Evolutionary conservation across 2,329 filamentous ascomycete species (phyloP), one percentile per base, ranked within the genome.

Genomic region (Dichotomopilus funicola): DNA sequence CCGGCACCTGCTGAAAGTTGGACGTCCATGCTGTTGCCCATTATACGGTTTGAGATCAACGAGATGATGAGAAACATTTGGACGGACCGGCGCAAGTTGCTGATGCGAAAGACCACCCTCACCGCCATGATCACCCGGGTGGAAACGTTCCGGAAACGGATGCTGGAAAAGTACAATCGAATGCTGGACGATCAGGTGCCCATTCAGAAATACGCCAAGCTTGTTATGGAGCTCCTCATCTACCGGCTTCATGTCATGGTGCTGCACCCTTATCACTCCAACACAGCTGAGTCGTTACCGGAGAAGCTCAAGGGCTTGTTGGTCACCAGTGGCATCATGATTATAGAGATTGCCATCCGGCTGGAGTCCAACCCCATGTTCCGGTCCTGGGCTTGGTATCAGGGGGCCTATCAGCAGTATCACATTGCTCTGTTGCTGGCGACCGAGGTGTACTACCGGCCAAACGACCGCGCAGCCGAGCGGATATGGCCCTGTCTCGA

Each of bases 401-500:
- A 73, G 10, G 85, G 86, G 4, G 85, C 87, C 5, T 80, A 87
- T 60, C 84, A 88, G 59, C 87, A 89, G 66, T 89, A 85, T 67
- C 87, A 90, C 64, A 78, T 80, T 4, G 85, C 86, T 0, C 75
- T 91, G 36, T 74, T 91, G 1, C 73, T 91, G 27, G 75, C 88
- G 6, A 79, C 82, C 27, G 86, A 91, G 65, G 71, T 89, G 4
- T 86, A 83, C 65, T 77, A 78, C 47, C 75, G 77, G 42, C 80
- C 82, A 0, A 71, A 77, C 52, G 74, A 78, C 48, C 75, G 75
- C 50, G 78, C 87, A 58, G 81, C 82, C 1, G 77, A 80, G 31
- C 78, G 86, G 7, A 86, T 89, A 56, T 89, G 87, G 86, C 72
- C 74, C 37, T 86, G 83, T 63, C 72, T 89, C 33, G 86, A 91